Evolutionary conservation across 164 flowering plant species (phyloP).

Genomic region (Vitis rupestris): DNA sequence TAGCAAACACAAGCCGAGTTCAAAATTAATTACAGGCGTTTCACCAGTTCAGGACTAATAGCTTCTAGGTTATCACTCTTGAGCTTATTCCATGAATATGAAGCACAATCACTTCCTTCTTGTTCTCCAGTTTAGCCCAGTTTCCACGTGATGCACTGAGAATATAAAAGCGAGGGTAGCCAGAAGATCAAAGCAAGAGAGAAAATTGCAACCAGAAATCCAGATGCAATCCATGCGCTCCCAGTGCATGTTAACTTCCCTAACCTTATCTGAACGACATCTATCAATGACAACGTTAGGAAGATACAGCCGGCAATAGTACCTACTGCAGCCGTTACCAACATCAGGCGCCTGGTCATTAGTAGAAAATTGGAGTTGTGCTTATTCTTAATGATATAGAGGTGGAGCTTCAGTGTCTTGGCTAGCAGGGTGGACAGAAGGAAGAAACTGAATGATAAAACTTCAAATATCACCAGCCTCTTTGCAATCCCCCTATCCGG

Average conservation of each 20-base stretch:
- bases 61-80: too few relatives aligned
- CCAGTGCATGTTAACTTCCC: constrained; percentile 7
- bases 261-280: constrained; percentile 7
- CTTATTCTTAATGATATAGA: not conserved
- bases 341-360: not conserved
- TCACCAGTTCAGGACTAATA: too few relatives aligned
- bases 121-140: too few relatives aligned
- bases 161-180: not conserved
- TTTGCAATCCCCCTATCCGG: not conserved
- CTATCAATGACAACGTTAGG: constrained; percentile 3
- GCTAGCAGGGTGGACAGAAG: constrained; percentile 8
- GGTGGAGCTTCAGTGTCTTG: constrained; percentile 5
- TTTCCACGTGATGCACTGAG: too few relatives aligned
- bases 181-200: not conserved
- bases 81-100: too few relatives aligned
- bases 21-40: too few relatives aligned
- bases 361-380: too few relatives aligned
- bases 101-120: too few relatives aligned
- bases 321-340: not conserved
- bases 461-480: constrained; percentile 4
- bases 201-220: not conserved
- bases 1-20: too few relatives aligned
- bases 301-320: constrained; percentile 1
- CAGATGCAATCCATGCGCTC: not conserved
- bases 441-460: constrained; percentile 6